phyloP scores from a whole-genome alignment of 2,329 filamentous ascomycete genomes.

The Blumeriella jaapii region DNA sequence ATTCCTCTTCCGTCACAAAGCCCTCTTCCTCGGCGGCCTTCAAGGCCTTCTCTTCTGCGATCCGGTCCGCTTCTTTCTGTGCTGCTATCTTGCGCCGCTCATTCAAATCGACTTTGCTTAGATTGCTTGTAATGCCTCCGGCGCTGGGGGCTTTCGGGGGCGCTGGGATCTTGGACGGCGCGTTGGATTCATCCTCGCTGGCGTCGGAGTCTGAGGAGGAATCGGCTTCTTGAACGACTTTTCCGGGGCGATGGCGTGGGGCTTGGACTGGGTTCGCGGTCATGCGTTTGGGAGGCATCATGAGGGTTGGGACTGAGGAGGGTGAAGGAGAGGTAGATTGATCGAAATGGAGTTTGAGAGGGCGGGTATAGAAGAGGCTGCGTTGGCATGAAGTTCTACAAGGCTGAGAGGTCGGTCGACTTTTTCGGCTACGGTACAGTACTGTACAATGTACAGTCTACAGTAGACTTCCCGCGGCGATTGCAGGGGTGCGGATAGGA shows the following conservation, averaged over 20 bases:
- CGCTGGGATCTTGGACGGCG: conserved; percentile 32
- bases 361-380: not conserved
- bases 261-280: conserved; percentile 80
- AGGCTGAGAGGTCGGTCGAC: conserved; percentile 15
- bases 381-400: conserved; percentile 4
- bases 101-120: conserved; percentile 41
- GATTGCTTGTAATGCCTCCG: conserved; percentile 42
- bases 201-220: conserved; percentile 42
- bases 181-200: conserved; percentile 33
- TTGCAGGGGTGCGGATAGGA: conserved; percentile 1
- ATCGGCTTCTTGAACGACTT: conserved; percentile 42
- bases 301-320: not conserved
- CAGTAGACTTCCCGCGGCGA: conserved; percentile 10
- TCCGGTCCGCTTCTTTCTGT: conserved; percentile 35
- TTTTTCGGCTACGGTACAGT: no score
- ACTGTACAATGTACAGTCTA: no score
- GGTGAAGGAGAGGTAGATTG: not conserved
- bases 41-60: conserved; percentile 33
- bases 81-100: conserved; percentile 36
- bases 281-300: conserved; percentile 71
- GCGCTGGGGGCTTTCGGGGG: conserved; percentile 47
- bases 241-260: conserved; percentile 76
- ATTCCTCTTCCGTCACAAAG: conserved; percentile 41
- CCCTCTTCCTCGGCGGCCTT: conserved; percentile 43
- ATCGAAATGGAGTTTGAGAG: no score